phyloP scores from a whole-genome alignment of 805 yeast genomes.

The Myxozyma udenii region DNA sequence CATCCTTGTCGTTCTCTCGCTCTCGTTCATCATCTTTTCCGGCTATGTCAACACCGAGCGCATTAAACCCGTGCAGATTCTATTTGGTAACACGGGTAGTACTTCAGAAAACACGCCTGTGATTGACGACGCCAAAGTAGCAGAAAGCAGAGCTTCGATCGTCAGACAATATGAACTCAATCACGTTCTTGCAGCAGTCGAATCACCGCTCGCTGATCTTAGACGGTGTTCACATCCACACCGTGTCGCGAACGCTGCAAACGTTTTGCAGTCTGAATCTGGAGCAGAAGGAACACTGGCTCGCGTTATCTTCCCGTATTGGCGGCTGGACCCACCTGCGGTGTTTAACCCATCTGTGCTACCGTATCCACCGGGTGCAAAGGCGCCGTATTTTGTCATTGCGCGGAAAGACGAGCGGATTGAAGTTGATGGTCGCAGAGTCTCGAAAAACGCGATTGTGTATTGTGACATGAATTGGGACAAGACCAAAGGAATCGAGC shows the following conservation, averaged over 20 bases:
- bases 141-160: background rate
- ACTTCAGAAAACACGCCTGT: too few species aligned
- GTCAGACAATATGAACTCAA: constrained; percentile 9
- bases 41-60: too few species aligned
- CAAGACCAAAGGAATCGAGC: constrained; percentile 1
- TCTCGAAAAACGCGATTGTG: constrained; percentile 6
- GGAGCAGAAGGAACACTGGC: constrained; percentile 16
- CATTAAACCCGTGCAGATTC: too few species aligned
- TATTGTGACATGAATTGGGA: constrained; percentile 23
- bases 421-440: background rate
- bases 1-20: too few species aligned
- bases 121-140: too few species aligned
- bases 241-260: background rate
- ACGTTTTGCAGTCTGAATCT: constrained; percentile 4
- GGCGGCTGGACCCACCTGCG: constrained; percentile 1
- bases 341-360: constrained; percentile 15
- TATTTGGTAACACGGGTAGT: too few species aligned
- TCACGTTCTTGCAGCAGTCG: background rate
- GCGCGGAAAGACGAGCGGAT: background rate
- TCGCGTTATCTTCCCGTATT: constrained; percentile 2
- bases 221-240: constrained; percentile 5
- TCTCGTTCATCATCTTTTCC: too few species aligned
- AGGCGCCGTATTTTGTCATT: constrained; percentile 15
- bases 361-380: constrained; percentile 15
- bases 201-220: constrained; percentile 2